A percentile compares a stretch with the other conserved stretches of the same genome.
Evolutionary conservation across 768 basidiomycete genomes (phyloP).

Genomic region (Pleurotus citrinopileatus): DNA sequence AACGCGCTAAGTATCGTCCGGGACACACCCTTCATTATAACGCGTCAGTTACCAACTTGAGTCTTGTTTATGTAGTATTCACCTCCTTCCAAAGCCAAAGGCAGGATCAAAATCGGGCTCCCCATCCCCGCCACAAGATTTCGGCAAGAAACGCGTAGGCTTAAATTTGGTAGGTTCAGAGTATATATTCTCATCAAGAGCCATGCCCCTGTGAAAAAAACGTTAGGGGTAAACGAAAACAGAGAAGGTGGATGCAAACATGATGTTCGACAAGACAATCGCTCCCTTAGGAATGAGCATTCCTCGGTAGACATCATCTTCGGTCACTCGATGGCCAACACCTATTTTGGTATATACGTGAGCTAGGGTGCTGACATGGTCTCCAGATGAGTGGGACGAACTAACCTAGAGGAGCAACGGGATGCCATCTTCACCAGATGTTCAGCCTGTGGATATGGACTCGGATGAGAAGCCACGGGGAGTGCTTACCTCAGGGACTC

Average conservation of each 20-base stretch:
- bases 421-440: neutral
- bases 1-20: too few relatives aligned
- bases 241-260: neutral
- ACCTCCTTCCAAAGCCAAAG: neutral
- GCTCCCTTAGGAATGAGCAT: constrained; percentile 29
- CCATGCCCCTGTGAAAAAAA: constrained; percentile 22
- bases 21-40: too few relatives aligned
- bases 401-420: constrained; percentile 11
- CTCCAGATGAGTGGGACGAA: neutral
- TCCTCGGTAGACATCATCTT: constrained; percentile 28
- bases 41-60: too few relatives aligned
- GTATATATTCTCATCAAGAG: constrained; percentile 16
- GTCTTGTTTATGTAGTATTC: too few relatives aligned
- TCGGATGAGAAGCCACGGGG: neutral
- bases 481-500: constrained; percentile 14
- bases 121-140: neutral
- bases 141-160: neutral
- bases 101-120: neutral
- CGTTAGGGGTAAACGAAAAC: neutral
- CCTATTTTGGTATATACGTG: too few relatives aligned
- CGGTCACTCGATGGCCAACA: constrained; percentile 16
- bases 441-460: neutral
- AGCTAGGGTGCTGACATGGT: neutral
- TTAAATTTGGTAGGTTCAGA: neutral
- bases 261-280: constrained; percentile 29